Conservation (phyloP, 1,139 yeast genomes). For the Magnusiomyces tetraspermus region DNA sequence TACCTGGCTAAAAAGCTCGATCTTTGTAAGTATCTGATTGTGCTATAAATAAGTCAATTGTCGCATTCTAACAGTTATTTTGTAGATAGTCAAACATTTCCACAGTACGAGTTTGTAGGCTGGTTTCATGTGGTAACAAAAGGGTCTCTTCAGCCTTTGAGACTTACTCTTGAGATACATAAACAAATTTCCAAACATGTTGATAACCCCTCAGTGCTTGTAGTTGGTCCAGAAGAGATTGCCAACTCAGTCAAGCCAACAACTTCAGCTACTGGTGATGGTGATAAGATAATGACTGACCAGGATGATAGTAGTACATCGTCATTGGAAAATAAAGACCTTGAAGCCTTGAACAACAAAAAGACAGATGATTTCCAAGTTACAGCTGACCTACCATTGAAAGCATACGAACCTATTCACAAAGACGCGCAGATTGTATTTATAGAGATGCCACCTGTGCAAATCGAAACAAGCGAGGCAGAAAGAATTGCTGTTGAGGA, state of each 20-base stretch:
- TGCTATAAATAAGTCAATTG: neutral
- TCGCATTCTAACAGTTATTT: conserved; percentile 10
- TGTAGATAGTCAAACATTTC: conserved; percentile 25
- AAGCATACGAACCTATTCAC: conserved; percentile 25
- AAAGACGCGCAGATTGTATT: conserved; percentile 20
- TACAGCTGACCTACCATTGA: conserved; percentile 23
- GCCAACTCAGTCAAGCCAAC: neutral
- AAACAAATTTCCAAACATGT: conserved; percentile 17
- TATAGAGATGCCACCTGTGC: conserved; percentile 20
- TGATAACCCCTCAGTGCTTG: conserved; percentile 19
- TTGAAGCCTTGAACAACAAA: neutral
- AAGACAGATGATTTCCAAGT: neutral
- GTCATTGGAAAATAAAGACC: too few species aligned
- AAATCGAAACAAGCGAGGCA: conserved; percentile 30
- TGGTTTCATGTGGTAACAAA: conserved; percentile 25
- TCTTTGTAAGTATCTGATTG: conserved; percentile 18
- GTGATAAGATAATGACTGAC: conserved; percentile 8
- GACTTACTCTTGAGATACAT: conserved; percentile 19
- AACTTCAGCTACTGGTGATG: conserved; percentile 7
- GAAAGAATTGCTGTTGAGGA: conserved; percentile 33
- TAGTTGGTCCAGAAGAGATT: conserved; percentile 18
- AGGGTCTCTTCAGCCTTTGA: conserved; percentile 18
- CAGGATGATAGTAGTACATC: conserved; percentile 10
- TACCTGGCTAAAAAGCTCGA: conserved; percentile 21
- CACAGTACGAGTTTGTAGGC: conserved; percentile 28